Conservation (phyloP, 1,139 yeast species). For the Zhuliangozyma parablackwelliae region DNA sequence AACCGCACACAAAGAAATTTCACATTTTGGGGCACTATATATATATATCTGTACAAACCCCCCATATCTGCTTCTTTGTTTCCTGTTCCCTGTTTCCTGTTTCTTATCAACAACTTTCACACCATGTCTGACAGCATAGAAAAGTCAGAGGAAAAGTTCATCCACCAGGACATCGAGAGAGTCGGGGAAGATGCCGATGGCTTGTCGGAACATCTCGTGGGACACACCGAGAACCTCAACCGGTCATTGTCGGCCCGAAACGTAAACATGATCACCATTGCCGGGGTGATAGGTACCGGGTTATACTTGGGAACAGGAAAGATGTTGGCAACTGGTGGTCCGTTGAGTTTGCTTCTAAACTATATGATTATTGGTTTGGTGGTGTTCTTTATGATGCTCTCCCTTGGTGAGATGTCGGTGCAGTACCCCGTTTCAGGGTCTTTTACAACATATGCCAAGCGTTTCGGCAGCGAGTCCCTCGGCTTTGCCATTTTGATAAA, state of each 20-base stretch:
- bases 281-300: constrained; percentile 70
- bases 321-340: constrained; percentile 60
- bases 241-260: constrained; percentile 50
- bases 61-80: no score
- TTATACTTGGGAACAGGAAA: constrained; percentile 60
- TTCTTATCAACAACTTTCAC: no score
- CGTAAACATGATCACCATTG: constrained; percentile 60
- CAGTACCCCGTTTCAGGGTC: constrained; percentile 61
- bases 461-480: constrained; percentile 58
- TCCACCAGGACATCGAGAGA: neutral
- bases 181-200: neutral
- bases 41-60: no score
- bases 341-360: constrained; percentile 55
- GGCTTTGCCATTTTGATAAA: constrained; percentile 61
- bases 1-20: no score
- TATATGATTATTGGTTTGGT: constrained; percentile 56
- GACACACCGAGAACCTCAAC: constrained; percentile 26
- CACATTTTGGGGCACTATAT: no score
- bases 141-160: no score
- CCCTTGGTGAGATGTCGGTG: constrained; percentile 64
- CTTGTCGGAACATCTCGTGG: neutral
- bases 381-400: constrained; percentile 56
- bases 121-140: no score
- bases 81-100: no score
- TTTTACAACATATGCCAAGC: constrained; percentile 54